Conservation (phyloP, 345 rosid species). For the Melaleuca quinquenervia region DNA sequence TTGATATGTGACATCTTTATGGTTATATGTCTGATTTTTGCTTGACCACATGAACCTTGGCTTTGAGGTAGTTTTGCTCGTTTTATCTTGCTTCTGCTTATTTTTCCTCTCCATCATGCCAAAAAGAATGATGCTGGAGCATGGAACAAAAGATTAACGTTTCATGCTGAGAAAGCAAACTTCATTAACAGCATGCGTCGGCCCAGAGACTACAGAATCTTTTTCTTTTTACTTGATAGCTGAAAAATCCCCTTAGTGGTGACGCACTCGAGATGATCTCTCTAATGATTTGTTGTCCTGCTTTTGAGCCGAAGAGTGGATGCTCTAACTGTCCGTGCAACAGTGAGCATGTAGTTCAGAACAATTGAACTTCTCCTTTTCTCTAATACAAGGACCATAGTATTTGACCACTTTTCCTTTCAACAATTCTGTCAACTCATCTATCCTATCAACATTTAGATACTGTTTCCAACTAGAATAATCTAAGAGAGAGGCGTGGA, state of each 20-base stretch:
- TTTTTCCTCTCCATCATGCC: background rate
- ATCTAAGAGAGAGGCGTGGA: background rate
- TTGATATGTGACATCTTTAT: background rate
- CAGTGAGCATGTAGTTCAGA: background rate
- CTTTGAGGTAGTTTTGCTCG: background rate
- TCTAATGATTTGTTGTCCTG: background rate
- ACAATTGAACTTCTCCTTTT: background rate
- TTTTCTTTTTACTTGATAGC: background rate
- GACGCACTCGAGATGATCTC: background rate
- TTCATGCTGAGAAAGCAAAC: background rate
- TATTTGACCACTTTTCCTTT: background rate
- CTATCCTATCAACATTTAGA: background rate
- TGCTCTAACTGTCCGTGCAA: background rate
- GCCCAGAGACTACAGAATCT: background rate
- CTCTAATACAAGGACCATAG: background rate
- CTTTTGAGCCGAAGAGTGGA: background rate
- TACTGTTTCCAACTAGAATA: background rate
- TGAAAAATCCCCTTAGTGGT: background rate
- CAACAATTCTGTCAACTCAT: background rate
- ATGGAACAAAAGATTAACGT: background rate
- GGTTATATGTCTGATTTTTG: background rate
- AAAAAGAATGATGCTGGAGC: background rate
- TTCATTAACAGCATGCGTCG: background rate
- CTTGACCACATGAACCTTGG: background rate
- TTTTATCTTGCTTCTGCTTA: background rate